Evolutionary conservation across 1,139 yeast species (phyloP), one percentile per base, ranked within the genome.

Genomic region (Hyphopichia khmerensis): DNA sequence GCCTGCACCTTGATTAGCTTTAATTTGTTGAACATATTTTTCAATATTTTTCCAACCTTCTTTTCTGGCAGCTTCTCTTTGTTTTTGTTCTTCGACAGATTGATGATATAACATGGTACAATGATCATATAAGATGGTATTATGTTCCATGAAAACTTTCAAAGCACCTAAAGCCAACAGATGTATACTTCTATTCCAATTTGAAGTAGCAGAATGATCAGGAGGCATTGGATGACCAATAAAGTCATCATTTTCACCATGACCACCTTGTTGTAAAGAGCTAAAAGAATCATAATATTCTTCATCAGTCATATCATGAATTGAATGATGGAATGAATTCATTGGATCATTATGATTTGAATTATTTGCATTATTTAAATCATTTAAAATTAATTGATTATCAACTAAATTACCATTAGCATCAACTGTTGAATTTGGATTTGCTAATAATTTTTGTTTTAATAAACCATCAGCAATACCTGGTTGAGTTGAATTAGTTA

Each of bases 111-210:
- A 69, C 58, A 88, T 79, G 17, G 95, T 87, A 60, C 98, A 93
- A 59, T 90, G 95, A 60, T 91, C 97, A 63, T 89, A 95, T 36
- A 93, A 72, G 9, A 85, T 83, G 14, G 96, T 96, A 61, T 90
- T 91, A 44, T 95, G 87, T 58, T 93, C 98, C 87, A 91, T 83
- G 57, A 95, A 91, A 46, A 89, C 87, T 62, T 91, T 90, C 55
- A 93, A 75, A 0, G 98, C 96, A 43, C 88, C 88, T 65, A 82
- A 90, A 3, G 96, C 93, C 73, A 93, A 80, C 44, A 89, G 82
- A 55, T 93, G 96, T 39, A 93, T 91, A 39, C 96, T 89, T 54
- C 95, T 79, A 62, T 93, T 93, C 99, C 99, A 93, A 48, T 67
- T 72, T 32, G 75, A 69, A 11, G 78, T 73, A 33, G 78, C 78